Conservation (phyloP, 2,329 filamentous ascomycete species). For the Epichloe baconii region DNA sequence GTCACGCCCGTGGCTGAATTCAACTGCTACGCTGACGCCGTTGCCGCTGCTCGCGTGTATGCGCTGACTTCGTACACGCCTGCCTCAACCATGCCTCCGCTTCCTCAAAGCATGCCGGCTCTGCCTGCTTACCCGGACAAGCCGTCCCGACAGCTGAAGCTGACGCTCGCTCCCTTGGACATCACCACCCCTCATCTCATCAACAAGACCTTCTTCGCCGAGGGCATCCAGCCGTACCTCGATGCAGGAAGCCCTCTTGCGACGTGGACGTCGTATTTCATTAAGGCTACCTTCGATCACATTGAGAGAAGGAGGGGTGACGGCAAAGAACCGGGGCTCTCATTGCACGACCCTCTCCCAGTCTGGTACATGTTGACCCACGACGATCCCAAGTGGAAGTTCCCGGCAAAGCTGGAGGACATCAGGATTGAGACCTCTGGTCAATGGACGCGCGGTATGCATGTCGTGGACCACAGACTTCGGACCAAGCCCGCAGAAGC, state of each 20-base stretch:
- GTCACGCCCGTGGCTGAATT: slow-evolving; percentile 81
- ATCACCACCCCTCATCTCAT: slow-evolving; percentile 62
- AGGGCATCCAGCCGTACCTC: slow-evolving; percentile 40
- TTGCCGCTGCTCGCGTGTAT: slow-evolving; percentile 64
- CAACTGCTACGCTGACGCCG: slow-evolving; percentile 82
- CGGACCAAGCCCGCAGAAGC: slow-evolving; percentile 38
- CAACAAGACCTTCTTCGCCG: slow-evolving; percentile 43
- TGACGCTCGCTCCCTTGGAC: slow-evolving; percentile 65
- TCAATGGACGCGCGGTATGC: slow-evolving; percentile 92
- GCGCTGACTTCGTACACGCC: slow-evolving; percentile 65
- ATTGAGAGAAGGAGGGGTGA: slow-evolving; percentile 49
- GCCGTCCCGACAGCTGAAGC: slow-evolving; percentile 48
- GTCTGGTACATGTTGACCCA: slow-evolving; percentile 64
- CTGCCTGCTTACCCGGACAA: slow-evolving; percentile 50
- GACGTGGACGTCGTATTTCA: slow-evolving; percentile 59
- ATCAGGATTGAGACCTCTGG: slow-evolving; percentile 80
- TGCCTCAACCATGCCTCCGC: slow-evolving; percentile 64
- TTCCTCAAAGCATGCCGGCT: slow-evolving; percentile 34
- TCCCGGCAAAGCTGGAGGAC: slow-evolving; percentile 53
- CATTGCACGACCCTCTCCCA: slow-evolving; percentile 65
- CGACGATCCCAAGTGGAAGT: slow-evolving; percentile 44
- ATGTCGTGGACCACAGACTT: slow-evolving; percentile 63
- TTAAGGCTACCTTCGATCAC: slow-evolving; percentile 56
- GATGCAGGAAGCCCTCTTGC: slow-evolving; percentile 58
- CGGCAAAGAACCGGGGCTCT: slow-evolving; percentile 45